Evolutionary conservation across 78 protist genomes (phyloP), one percentile per base, ranked within the genome.

Genomic region (Cyanophora paradoxa): DNA sequence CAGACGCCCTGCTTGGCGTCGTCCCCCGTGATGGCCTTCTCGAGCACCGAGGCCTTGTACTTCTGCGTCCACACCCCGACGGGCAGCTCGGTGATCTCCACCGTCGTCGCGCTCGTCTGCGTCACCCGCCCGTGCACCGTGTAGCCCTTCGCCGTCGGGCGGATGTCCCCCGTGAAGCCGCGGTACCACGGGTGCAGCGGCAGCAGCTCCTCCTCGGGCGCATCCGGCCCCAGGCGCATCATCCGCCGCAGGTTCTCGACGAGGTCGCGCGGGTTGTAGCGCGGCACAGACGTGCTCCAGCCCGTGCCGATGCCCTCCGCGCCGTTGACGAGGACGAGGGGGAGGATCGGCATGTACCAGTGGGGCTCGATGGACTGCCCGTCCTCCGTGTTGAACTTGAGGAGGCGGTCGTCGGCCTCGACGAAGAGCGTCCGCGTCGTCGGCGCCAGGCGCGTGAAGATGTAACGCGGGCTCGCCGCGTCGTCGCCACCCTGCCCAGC

Each of bases 281-380:
- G 68, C 28, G 99, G 99, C 20, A 97, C 81, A 17, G 40, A 22
- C 16, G 87, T 56, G 11, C 69, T 4, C 79, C 77, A 74, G 17
- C 99, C 99, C 7, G 98, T 93, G n/a, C 97, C 98, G 54, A 96
- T 94, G 46, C 99, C 99, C 24, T 36, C 26, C 22, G 86, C 37
- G 14, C 99, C 99, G 75, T 98, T 98, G 62, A 96, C 90, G 5
- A 98, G 90, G 24, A 83, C 86, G 86, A 92, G 83, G n/a, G 99
- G 99, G 22, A 97, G 63, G 42, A 94, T 63, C 3, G 99, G 99
- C 14, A 86, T 22, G 86, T 96, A 98, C 37, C 0, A 86, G 41
- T 1, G 44, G 16, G 99, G 99, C 86, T 98, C 99, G 40, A 98
- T 91, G 20, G 11, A 1, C 79, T 79, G 77, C 8, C 98, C 98